Base-by-base conservation (phyloP, 768 basidiomycete species). In the Boletellus ananas region DNA sequence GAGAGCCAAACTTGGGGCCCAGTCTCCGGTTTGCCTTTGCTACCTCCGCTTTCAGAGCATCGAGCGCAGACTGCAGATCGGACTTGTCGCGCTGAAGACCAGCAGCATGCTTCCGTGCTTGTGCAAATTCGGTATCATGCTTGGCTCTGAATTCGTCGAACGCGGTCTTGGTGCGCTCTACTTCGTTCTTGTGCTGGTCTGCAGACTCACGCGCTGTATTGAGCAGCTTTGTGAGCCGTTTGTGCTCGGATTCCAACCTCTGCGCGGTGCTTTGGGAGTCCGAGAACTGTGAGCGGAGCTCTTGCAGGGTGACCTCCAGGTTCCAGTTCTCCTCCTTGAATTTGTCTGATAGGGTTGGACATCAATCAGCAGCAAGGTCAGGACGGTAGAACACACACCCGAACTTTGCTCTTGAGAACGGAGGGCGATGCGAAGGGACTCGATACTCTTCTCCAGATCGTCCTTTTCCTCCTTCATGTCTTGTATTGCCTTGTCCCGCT, bases 261-360 rank as follows among this genome's bases (percentile, higher is more conserved):
- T 81, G 78, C 4, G 77, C 70, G 8, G 83, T 74, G 16, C 83
- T 69, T 55, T 90, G 84, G 1, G 81, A 77, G 43, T 88, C 84
- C 27, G 77, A 63, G 40, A 87, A 74, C 56, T 89, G 83, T 1
- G 79, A 72, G 34, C 85, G 85, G 20, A 94, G 77, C 51, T 96
- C 94, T 66, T 98, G 95, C 25, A 93, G 74, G 14, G 81, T 80
- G 43, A 97, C 93, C 73, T 98, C 95, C 50, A 97, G 83, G 63
- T 98, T 95, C 96, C 96, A 98, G 67, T 96, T 98, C 71, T 94
- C 93, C 71, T 98, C 95, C 71, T 93, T 93, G 81, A 84, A 95
- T 56, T 93, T 92, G 67, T 97, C 95, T 87, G 61, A 25, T 49
- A 46, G 43, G 51, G 31, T 31, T 27, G 20, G 8, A 12, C 2